These are phyloP conservation scores for Mortierella sp. DNA, from an alignment of 371 early-diverging fungal genomes.

Conservation along the genomic window DNA sequence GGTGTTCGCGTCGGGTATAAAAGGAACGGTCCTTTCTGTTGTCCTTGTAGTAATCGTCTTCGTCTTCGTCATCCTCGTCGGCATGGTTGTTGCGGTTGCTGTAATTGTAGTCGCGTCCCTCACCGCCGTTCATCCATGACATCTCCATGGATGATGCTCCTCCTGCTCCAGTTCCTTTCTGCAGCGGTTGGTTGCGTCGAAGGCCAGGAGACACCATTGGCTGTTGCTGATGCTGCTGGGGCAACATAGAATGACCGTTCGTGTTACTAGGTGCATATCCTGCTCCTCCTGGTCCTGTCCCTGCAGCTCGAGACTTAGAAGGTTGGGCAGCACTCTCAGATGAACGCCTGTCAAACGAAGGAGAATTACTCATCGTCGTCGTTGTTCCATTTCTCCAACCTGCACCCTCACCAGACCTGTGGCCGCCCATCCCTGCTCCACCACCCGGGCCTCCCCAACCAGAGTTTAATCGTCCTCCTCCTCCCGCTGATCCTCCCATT, in stretches of 20 bases:
- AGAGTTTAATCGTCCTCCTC: background rate
- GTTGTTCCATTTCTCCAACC: background rate
- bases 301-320: background rate
- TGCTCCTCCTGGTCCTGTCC: slow-evolving; percentile 7
- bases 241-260: background rate
- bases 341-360: background rate
- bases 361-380: background rate
- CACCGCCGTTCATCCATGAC: background rate
- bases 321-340: background rate
- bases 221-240: background rate
- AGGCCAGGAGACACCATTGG: background rate
- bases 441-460: slow-evolving; percentile 12
- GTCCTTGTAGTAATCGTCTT: slow-evolving; percentile 18
- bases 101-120: background rate
- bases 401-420: background rate
- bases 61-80: slow-evolving; percentile 4
- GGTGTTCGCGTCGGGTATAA: background rate
- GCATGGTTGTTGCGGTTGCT: slow-evolving; percentile 2
- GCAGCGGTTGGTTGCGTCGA: slow-evolving; percentile 8
- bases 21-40: slow-evolving; percentile 20
- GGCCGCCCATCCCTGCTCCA: background rate
- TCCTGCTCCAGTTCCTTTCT: slow-evolving; percentile 2
- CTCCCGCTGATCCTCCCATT: slow-evolving; percentile 5
- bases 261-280: slow-evolving; percentile 1
- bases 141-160: background rate